Evolutionary conservation across 139 green algal species (phyloP).

Genomic region (Coccomyxa sp.): DNA sequence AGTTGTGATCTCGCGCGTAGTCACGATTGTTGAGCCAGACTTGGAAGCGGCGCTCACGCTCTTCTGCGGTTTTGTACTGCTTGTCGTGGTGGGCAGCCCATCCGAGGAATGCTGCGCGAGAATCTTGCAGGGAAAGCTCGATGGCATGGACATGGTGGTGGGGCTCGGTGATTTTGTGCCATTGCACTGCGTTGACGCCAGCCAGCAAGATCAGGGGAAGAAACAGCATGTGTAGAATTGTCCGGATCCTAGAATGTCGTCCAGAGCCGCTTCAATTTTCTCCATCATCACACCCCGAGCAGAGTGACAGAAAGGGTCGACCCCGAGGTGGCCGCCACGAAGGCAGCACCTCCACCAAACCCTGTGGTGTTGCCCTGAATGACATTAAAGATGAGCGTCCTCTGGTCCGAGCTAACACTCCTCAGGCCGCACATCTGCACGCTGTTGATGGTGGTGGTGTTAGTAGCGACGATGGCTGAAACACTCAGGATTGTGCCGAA

Average conservation of each 20-base stretch:
- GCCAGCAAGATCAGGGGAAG: background rate
- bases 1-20: background rate
- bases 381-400: conserved; percentile 1
- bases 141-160: background rate
- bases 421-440: background rate
- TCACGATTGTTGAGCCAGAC: background rate
- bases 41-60: background rate
- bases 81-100: background rate
- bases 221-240: background rate
- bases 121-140: background rate
- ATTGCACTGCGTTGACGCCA: no score
- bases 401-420: background rate
- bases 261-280: background rate
- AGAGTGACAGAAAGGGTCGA: background rate
- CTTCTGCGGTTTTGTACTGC: background rate
- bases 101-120: background rate
- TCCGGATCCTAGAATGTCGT: background rate
- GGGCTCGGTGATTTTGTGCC: background rate
- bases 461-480: background rate
- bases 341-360: background rate
- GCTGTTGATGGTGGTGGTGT: background rate
- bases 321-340: background rate
- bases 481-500: background rate
- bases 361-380: background rate
- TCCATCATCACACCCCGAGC: background rate